Evolutionary conservation across 2,329 filamentous ascomycete species (phyloP).

Genomic region (Anthostomella pinea): DNA sequence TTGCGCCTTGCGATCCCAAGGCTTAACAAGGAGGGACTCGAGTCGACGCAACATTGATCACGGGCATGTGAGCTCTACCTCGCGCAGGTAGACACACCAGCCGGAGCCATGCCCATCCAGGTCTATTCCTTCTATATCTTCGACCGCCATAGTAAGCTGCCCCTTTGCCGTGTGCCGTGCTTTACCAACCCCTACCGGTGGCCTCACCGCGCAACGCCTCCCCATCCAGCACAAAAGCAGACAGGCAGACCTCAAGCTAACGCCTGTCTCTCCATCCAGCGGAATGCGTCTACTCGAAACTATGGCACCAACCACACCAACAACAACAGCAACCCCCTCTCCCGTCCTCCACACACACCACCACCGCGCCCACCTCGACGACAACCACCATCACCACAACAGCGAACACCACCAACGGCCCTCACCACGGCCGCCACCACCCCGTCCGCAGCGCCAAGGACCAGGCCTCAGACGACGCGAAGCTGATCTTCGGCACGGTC

Average conservation of each 20-base stretch:
- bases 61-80: constrained; percentile 28
- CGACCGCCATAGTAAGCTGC: constrained; percentile 82
- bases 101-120: constrained; percentile 61
- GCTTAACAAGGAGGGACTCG: no score
- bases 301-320: constrained; percentile 62
- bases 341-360: constrained; percentile 47
- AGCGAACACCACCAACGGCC: constrained; percentile 10
- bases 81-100: constrained; percentile 16
- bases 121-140: constrained; percentile 99
- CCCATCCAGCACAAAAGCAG: no score
- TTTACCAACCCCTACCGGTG: no score
- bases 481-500: constrained; percentile 94
- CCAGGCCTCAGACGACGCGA: constrained; percentile 73
- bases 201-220: no score
- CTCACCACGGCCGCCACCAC: constrained; percentile 13
- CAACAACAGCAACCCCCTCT: constrained; percentile 33
- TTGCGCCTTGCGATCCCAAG: no score
- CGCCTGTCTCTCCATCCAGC: constrained; percentile 49
- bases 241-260: constrained; percentile 4
- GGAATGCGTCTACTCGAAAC: constrained; percentile 93
- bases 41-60: no score
- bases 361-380: not conserved
- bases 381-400: constrained; percentile 4
- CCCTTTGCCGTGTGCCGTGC: constrained; percentile 10
- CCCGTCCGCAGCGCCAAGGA: constrained; percentile 8